These are phyloP conservation scores for Quaeritorhiza haematococci DNA, from an alignment of 371 early-diverging fungal genomes.

Conservation along the genomic window DNA sequence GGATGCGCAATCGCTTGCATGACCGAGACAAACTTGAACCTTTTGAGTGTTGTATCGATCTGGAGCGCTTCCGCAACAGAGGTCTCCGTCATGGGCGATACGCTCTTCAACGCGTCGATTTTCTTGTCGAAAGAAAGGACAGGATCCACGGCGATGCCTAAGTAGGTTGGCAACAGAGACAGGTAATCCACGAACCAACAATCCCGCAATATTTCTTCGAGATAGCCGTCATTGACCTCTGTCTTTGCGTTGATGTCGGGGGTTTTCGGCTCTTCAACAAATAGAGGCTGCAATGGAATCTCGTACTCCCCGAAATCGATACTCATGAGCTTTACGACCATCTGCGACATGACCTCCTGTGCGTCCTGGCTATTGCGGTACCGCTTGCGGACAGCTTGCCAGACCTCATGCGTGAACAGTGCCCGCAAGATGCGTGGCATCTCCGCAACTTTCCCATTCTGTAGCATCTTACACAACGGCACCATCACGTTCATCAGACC, in stretches of 20 bases:
- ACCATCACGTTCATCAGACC: conserved; percentile 13
- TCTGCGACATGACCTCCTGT: neutral
- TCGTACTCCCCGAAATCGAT: conserved; percentile 9
- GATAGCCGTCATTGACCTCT: neutral
- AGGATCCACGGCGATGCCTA: conserved; percentile 2
- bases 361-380: conserved; percentile 11
- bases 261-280: conserved; percentile 11
- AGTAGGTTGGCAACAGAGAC: neutral
- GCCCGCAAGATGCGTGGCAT: conserved; percentile 16
- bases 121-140: neutral
- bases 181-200: conserved; percentile 14
- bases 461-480: too few relatives aligned
- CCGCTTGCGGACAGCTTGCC: conserved; percentile 13
- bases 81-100: neutral
- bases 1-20: conserved; percentile 10
- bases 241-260: neutral
- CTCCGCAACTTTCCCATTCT: neutral
- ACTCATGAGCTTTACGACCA: conserved; percentile 2
- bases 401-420: conserved; percentile 17
- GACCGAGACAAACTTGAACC: conserved; percentile 1
- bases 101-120: neutral
- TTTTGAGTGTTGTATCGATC: conserved; percentile 2
- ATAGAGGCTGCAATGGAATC: neutral
- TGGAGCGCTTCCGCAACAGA: neutral
- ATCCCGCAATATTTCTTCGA: neutral